These are phyloP conservation scores for Penicillium sp. DNA, from an alignment of 2,329 filamentous ascomycete genomes.

Conservation along the genomic window DNA sequence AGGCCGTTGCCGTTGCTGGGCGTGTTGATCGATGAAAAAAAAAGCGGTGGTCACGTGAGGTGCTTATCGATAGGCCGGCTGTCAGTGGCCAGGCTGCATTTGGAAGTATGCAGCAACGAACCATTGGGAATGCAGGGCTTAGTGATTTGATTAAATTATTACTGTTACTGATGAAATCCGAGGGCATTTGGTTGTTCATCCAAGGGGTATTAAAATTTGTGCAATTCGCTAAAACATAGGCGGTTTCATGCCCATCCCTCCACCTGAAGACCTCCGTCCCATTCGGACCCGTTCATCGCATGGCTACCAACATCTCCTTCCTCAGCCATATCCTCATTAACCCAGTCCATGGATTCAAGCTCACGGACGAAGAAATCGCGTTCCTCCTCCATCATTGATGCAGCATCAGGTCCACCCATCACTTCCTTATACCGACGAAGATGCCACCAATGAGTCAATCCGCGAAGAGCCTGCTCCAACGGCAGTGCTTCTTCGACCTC, in stretches of 20 bases:
- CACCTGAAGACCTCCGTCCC: constrained; percentile 20
- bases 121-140: not conserved
- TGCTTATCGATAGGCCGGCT: constrained; percentile 35
- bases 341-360: constrained; percentile 70
- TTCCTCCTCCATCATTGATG: constrained; percentile 69
- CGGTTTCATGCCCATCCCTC: constrained; percentile 15
- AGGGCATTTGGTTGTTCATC: not conserved
- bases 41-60: constrained; percentile 39
- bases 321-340: constrained; percentile 39
- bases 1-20: constrained; percentile 12
- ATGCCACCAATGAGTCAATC: constrained; percentile 94
- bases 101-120: not conserved
- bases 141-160: too few species aligned
- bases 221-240: constrained; percentile 3
- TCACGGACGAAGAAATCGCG: constrained; percentile 80
- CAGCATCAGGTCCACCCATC: constrained; percentile 59
- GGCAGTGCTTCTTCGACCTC: constrained; percentile 93
- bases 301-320: constrained; percentile 18
- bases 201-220: constrained; percentile 18
- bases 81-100: constrained; percentile 4
- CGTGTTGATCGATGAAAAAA: constrained; percentile 35
- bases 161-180: not conserved
- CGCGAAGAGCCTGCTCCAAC: constrained; percentile 85
- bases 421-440: constrained; percentile 78
- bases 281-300: constrained; percentile 18